Conservation (phyloP, 805 yeast species). For the Cyberlindnera saturnus region DNA sequence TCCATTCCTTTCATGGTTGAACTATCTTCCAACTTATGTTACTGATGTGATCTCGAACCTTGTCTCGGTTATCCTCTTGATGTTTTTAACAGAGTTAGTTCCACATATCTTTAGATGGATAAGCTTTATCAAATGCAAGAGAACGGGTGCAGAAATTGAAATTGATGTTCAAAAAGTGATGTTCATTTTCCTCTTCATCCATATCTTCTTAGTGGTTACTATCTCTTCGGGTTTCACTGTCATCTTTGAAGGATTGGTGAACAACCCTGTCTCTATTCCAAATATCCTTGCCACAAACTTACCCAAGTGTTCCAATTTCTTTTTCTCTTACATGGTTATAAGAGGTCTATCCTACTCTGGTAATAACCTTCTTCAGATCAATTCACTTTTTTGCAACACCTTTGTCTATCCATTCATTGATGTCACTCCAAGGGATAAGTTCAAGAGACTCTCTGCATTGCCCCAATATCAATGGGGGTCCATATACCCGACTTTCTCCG, state of each 20-base stretch:
- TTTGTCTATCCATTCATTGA: constrained; percentile 34
- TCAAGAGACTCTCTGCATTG: constrained; percentile 36
- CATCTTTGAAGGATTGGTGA: constrained; percentile 53
- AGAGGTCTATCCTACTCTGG: constrained; percentile 78
- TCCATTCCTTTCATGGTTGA: constrained; percentile 55
- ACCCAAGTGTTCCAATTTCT: constrained; percentile 83
- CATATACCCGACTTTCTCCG: constrained; percentile 68
- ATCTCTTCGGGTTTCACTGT: constrained; percentile 73
- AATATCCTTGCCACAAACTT: constrained; percentile 67
- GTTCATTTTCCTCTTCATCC: constrained; percentile 73
- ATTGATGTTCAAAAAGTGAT: constrained; percentile 72
- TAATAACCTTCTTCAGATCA: constrained; percentile 56
- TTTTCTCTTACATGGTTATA: constrained; percentile 68
- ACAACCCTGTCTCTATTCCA: constrained; percentile 70
- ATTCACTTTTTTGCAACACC: constrained; percentile 38
- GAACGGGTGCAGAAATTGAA: constrained; percentile 60
- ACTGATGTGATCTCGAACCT: constrained; percentile 53
- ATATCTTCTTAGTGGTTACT: constrained; percentile 78
- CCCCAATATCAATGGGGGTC: constrained; percentile 70
- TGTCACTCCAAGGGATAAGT: constrained; percentile 56
- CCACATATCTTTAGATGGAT: constrained; percentile 51
- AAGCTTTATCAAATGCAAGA: constrained; percentile 48
- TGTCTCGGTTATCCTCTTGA: constrained; percentile 61
- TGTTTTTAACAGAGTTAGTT: constrained; percentile 57
- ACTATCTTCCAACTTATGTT: constrained; percentile 45